Percentiles rank a stretch among this genome's conserved stretches.
Evolutionary conservation across 2,329 filamentous ascomycete genomes (phyloP).

Genomic region (Aspergillus ruber): DNA sequence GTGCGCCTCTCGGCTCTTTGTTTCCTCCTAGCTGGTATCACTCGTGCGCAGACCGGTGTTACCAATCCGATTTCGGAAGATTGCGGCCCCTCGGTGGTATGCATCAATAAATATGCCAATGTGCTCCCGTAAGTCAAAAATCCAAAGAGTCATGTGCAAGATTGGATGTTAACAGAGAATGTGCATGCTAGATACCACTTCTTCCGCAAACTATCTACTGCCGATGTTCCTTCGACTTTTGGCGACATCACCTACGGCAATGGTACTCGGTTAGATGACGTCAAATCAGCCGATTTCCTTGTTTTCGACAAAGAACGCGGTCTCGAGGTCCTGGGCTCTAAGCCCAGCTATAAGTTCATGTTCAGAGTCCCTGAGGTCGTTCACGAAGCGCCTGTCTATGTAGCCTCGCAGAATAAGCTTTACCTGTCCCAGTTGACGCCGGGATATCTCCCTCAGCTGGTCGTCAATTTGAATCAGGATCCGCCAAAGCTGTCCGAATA

Average conservation of each 20-base stretch:
- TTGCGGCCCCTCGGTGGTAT: slow-evolving; percentile 28
- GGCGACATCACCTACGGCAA: slow-evolving; percentile 28
- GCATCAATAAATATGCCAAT: slow-evolving; percentile 33
- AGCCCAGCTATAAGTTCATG: slow-evolving; percentile 32
- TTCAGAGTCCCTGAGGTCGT: slow-evolving; percentile 33
- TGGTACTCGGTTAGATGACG: slow-evolving; percentile 23
- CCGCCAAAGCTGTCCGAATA: slow-evolving; percentile 35
- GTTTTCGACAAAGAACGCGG: slow-evolving; percentile 34
- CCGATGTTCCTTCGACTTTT: slow-evolving; percentile 18
- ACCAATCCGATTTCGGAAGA: slow-evolving; percentile 22
- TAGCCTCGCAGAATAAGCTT: slow-evolving; percentile 35
- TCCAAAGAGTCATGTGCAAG: not conserved
- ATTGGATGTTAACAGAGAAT: slow-evolving; percentile 10
- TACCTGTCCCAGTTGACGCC: slow-evolving; percentile 34
- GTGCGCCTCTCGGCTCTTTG: not conserved
- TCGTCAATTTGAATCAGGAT: slow-evolving; percentile 38
- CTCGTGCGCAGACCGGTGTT: slow-evolving; percentile 19
- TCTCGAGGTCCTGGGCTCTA: slow-evolving; percentile 30
- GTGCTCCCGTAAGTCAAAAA: slow-evolving; percentile 13
- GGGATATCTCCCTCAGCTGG: slow-evolving; percentile 33
- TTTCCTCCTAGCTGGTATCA: slow-evolving; percentile 6
- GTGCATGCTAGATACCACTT: slow-evolving; percentile 30
- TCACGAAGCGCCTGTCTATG: slow-evolving; percentile 40
- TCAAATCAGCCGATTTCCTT: slow-evolving; percentile 31
- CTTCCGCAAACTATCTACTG: slow-evolving; percentile 25